A percentile compares a stretch with the other conserved stretches of the same genome.
Conservation (phyloP, 2,329 filamentous ascomycete genomes). For the Gnomoniopsis smithogilvyi region DNA sequence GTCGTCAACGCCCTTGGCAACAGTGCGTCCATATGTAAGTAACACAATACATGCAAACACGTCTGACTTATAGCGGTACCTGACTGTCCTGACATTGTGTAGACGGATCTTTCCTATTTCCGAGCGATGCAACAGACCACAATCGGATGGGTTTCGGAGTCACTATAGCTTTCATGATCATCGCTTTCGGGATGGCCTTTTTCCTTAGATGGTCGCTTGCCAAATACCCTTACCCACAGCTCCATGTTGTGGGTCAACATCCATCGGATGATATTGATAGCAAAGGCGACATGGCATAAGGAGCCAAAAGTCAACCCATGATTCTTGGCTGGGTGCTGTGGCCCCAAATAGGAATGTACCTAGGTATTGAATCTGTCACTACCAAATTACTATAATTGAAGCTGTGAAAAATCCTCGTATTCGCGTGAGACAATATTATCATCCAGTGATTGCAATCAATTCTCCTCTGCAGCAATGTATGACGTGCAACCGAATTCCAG, state of each 20-base stretch:
- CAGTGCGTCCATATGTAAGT: constrained; percentile 8
- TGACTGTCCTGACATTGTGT: neutral
- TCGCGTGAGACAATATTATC: too few relatives aligned
- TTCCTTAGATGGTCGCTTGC: constrained; percentile 2
- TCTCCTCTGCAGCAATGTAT: too few relatives aligned
- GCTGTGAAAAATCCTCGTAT: too few relatives aligned
- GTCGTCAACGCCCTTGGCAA: constrained; percentile 10
- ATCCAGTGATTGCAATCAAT: too few relatives aligned
- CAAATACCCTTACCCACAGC: constrained; percentile 8
- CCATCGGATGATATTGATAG: too few relatives aligned
- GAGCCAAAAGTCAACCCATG: too few relatives aligned
- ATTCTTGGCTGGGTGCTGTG: too few relatives aligned
- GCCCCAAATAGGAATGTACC: too few relatives aligned
- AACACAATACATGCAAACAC: neutral
- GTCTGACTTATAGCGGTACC: neutral
- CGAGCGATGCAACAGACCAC: constrained; percentile 1
- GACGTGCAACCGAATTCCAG: too few relatives aligned
- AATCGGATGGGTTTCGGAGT: constrained; percentile 8
- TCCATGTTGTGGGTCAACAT: neutral
- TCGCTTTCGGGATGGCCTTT: constrained; percentile 1
- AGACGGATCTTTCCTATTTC: constrained; percentile 13
- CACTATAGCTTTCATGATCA: constrained; percentile 8
- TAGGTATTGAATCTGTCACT: too few relatives aligned
- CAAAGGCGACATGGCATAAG: too few relatives aligned
- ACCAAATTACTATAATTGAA: too few relatives aligned